Percentiles rank a stretch among this genome's conserved stretches.
Evolutionary conservation across 2,329 filamentous ascomycete species (phyloP).

Genomic region (Leptographium radiaticola): DNA sequence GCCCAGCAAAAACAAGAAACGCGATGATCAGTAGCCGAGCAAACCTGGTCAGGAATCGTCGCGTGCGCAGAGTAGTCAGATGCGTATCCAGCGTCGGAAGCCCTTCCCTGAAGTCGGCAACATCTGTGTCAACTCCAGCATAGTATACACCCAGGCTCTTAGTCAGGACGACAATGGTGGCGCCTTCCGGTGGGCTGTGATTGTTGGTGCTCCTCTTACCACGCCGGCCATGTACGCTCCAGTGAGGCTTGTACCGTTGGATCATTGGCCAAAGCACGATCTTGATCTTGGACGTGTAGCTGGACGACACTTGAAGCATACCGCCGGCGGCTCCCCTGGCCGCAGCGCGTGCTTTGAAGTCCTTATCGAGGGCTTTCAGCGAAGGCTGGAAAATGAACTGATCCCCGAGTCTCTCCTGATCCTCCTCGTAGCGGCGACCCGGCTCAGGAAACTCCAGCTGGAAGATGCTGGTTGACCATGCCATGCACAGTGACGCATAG

Average conservation of each 20-base stretch:
- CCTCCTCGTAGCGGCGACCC: conserved; percentile 15
- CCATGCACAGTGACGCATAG: conserved; percentile 18
- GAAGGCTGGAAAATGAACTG: conserved; percentile 6
- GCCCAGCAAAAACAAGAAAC: neutral
- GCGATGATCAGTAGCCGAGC: neutral
- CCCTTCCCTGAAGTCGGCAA: conserved; percentile 6
- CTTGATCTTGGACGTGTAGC: conserved; percentile 17
- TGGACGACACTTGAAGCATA: neutral
- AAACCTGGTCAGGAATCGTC: neutral
- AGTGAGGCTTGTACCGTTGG: conserved; percentile 14
- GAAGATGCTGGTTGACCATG: conserved; percentile 18
- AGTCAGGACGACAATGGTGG: conserved; percentile 12
- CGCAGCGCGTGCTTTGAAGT: neutral
- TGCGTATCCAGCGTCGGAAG: conserved; percentile 8
- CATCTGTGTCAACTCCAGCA: conserved; percentile 11
- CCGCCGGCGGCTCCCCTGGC: neutral
- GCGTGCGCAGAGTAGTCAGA: conserved; percentile 1
- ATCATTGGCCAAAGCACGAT: conserved; percentile 19
- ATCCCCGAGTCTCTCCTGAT: conserved; percentile 7
- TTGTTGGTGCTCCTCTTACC: neutral
- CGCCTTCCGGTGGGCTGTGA: conserved; percentile 4
- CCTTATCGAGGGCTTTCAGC: neutral
- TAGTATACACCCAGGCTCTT: conserved; percentile 19
- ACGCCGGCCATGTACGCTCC: neutral
- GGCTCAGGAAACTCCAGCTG: conserved; percentile 15